Conservation (phyloP, 257 asterid genomes). For the Ocimum tenuiflorum region DNA sequence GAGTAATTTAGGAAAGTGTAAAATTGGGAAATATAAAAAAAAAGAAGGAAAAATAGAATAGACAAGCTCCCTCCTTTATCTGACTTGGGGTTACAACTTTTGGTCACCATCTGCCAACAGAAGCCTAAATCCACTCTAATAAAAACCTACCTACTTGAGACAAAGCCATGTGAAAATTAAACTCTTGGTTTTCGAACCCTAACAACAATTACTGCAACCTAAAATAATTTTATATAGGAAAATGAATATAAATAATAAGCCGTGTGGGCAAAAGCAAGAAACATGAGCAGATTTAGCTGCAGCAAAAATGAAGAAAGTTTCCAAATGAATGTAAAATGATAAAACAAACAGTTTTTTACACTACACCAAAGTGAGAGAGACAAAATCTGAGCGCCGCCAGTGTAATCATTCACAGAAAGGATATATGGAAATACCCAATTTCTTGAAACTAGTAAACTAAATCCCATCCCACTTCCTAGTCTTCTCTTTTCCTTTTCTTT, state of each 20-base stretch:
- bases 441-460: constrained; percentile 21
- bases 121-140: constrained; percentile 4
- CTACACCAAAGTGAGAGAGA: constrained; percentile 30
- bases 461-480: not conserved
- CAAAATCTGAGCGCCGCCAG: constrained; percentile 53
- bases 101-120: constrained; percentile 18
- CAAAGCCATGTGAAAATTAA: constrained; percentile 38
- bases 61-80: constrained; percentile 20
- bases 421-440: constrained; percentile 1
- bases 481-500: no score
- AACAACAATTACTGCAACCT: constrained; percentile 18
- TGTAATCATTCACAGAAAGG: constrained; percentile 35
- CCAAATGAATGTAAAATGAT: constrained; percentile 16
- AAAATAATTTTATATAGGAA: no score
- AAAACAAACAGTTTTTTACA: constrained; percentile 16
- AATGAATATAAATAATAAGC: no score
- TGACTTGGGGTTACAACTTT: constrained; percentile 21
- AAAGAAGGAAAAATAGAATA: not conserved
- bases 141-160: constrained; percentile 19
- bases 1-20: no score
- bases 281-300: constrained; percentile 12
- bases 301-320: constrained; percentile 8
- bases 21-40: no score
- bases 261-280: not conserved
- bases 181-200: constrained; percentile 29